These are phyloP conservation scores for Triglochin maritima DNA, from an alignment of 106 monocot species.

Conservation along the genomic window DNA sequence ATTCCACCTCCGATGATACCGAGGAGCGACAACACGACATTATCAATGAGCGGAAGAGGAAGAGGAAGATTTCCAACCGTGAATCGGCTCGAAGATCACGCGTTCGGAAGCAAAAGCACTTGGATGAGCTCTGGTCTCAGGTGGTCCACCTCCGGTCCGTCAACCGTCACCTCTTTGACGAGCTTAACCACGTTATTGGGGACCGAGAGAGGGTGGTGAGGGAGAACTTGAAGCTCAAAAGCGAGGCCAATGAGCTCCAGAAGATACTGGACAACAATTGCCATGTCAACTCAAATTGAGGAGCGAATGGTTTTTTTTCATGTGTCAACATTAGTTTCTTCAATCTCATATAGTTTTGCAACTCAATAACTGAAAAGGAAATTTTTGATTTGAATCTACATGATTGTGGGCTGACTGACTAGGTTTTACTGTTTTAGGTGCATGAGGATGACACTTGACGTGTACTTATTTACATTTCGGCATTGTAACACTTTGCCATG, in stretches of 20 bases:
- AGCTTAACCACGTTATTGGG: conserved; percentile 45
- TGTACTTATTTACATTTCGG: no score
- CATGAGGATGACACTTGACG: no score
- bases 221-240: conserved; percentile 43
- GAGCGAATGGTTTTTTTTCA: no score
- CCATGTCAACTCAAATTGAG: no score
- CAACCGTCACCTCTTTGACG: conserved; percentile 60
- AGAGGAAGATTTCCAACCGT: conserved; percentile 81
- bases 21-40: conserved; percentile 14
- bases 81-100: conserved; percentile 85
- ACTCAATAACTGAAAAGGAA: no score
- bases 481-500: no score
- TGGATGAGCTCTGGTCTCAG: conserved; percentile 56
- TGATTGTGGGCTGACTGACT: no score
- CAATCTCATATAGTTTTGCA: no score
- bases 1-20: conserved; percentile 31
- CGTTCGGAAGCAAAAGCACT: conserved; percentile 79
- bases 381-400: no score
- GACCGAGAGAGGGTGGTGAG: conserved; percentile 18
- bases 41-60: conserved; percentile 44
- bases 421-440: no score
- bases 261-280: conserved; percentile 27
- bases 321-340: no score
- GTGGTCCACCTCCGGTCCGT: conserved; percentile 38
- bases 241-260: conserved; percentile 28